Evolutionary conservation across 352 stramenopile species (phyloP).

Genomic region (Phytophthora chlamydospora): DNA sequence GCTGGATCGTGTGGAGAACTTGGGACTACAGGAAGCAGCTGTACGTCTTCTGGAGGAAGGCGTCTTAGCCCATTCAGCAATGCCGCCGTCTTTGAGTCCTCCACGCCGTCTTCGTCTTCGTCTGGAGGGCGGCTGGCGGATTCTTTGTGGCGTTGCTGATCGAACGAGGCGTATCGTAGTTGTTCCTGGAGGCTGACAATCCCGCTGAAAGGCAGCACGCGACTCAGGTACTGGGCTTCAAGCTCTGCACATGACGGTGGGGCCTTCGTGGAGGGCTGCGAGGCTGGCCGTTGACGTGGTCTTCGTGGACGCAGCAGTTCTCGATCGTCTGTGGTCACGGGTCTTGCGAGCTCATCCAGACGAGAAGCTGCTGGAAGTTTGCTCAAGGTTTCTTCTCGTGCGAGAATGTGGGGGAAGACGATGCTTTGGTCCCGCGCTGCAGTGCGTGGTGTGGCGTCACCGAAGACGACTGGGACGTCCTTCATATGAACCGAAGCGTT

Average conservation of each 20-base stretch:
- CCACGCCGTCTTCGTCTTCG: slow-evolving; percentile 7
- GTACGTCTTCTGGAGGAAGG: slow-evolving; percentile 52
- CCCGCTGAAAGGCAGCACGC: slow-evolving; percentile 42
- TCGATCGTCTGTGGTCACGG: slow-evolving; percentile 18
- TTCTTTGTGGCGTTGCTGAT: slow-evolving; percentile 33
- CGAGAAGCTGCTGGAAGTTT: slow-evolving; percentile 12
- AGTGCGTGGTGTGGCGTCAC: background rate
- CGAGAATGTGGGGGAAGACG: slow-evolving; percentile 57
- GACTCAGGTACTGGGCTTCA: slow-evolving; percentile 59
- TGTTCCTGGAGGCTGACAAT: slow-evolving; percentile 56
- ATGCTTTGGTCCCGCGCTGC: slow-evolving; percentile 31
- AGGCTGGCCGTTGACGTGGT: slow-evolving; percentile 11
- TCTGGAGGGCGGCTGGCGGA: background rate
- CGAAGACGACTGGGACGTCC: slow-evolving; percentile 8
- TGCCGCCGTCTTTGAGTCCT: slow-evolving; percentile 40
- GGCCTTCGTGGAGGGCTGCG: slow-evolving; percentile 2
- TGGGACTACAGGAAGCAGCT: slow-evolving; percentile 35
- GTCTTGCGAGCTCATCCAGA: slow-evolving; percentile 29
- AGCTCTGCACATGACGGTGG: slow-evolving; percentile 42
- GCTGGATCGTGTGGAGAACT: slow-evolving; percentile 12
- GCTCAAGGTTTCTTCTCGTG: slow-evolving; percentile 26
- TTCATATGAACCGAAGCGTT: slow-evolving; percentile 22
- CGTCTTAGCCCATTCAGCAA: slow-evolving; percentile 52
- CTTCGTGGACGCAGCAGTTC: slow-evolving; percentile 7
- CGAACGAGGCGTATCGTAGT: slow-evolving; percentile 52